Conservation (phyloP, 2,329 filamentous ascomycete species). For the Coniochaeta pulveracea region DNA sequence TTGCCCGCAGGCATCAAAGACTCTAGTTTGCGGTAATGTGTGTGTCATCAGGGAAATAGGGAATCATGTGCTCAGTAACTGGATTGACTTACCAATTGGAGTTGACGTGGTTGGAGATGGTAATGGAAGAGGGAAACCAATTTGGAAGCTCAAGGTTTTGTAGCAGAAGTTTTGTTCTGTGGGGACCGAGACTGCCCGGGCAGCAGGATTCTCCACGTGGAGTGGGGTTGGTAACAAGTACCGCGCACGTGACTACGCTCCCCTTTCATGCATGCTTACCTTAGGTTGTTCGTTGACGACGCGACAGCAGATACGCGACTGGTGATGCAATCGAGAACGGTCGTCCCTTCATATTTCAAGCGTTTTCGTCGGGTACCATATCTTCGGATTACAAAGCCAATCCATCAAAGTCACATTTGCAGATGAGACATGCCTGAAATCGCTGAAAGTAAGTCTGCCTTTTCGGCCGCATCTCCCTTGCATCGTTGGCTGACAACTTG, state of each 20-base stretch:
- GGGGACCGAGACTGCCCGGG: too few species aligned
- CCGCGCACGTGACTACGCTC: background rate
- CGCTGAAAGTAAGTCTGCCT: constrained; percentile 38
- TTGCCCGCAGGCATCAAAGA: constrained; percentile 78
- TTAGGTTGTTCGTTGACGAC: background rate
- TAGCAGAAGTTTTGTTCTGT: constrained; percentile 11
- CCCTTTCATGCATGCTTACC: background rate
- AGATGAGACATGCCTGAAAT: constrained; percentile 46
- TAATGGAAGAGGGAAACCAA: constrained; percentile 12
- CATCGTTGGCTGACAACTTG: too few species aligned
- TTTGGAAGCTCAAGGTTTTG: constrained; percentile 13
- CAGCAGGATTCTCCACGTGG: too few species aligned
- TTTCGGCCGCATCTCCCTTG: too few species aligned
- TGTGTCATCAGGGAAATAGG: constrained; percentile 61
- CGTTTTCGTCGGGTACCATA: too few species aligned
- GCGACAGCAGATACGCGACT: background rate
- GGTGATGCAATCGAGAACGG: too few species aligned
- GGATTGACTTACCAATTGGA: constrained; percentile 13
- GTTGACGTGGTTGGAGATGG: constrained; percentile 8
- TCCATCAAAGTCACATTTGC: too few species aligned
- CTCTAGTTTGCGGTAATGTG: constrained; percentile 87
- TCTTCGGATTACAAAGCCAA: too few species aligned
- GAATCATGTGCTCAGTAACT: constrained; percentile 5
- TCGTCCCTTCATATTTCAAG: too few species aligned
- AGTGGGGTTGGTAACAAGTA: background rate